Evolutionary conservation across 306 rosid genomes (phyloP).

Genomic region (Senna tora): DNA sequence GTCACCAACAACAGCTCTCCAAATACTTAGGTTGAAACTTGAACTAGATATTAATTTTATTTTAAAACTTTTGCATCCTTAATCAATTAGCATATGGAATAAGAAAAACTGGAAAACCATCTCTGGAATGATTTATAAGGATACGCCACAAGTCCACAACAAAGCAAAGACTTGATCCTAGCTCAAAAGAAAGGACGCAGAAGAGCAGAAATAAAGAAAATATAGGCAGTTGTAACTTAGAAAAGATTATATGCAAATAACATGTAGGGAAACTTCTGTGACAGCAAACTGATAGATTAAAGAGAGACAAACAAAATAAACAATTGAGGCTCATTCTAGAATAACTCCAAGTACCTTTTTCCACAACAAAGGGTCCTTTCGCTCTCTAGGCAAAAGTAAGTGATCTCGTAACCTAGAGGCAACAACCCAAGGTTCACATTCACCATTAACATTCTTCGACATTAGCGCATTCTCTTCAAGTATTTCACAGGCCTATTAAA

Average conservation of each 20-base stretch:
- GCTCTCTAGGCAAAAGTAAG: slow-evolving; percentile 87
- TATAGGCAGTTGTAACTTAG: slow-evolving; percentile 18
- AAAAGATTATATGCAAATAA: slow-evolving; percentile 22
- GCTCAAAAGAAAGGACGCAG: slow-evolving; percentile 13
- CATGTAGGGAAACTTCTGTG: slow-evolving; percentile 26
- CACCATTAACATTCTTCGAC: slow-evolving; percentile 60
- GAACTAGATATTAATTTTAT: neutral
- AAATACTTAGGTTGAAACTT: slow-evolving; percentile 1
- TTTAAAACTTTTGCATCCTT: slow-evolving; percentile 9
- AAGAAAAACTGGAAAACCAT: slow-evolving; percentile 22
- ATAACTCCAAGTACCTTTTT: slow-evolving; percentile 58
- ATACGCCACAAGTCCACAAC: neutral
- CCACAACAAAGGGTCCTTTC: slow-evolving; percentile 79
- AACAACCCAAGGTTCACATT: slow-evolving; percentile 86
- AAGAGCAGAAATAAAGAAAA: slow-evolving; percentile 20
- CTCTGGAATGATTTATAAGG: slow-evolving; percentile 24
- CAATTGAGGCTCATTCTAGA: slow-evolving; percentile 20
- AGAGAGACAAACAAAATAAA: slow-evolving; percentile 6
- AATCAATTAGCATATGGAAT: slow-evolving; percentile 29
- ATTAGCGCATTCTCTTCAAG: slow-evolving; percentile 87
- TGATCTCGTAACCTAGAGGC: slow-evolving; percentile 86
- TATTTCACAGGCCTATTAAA: slow-evolving; percentile 75
- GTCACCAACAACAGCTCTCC: slow-evolving; percentile 16
- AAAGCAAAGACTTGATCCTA: slow-evolving; percentile 15
- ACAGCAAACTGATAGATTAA: slow-evolving; percentile 19